Evolutionary conservation across 2,329 filamentous ascomycete genomes (phyloP).

Genomic region (Colletotrichum lini): DNA sequence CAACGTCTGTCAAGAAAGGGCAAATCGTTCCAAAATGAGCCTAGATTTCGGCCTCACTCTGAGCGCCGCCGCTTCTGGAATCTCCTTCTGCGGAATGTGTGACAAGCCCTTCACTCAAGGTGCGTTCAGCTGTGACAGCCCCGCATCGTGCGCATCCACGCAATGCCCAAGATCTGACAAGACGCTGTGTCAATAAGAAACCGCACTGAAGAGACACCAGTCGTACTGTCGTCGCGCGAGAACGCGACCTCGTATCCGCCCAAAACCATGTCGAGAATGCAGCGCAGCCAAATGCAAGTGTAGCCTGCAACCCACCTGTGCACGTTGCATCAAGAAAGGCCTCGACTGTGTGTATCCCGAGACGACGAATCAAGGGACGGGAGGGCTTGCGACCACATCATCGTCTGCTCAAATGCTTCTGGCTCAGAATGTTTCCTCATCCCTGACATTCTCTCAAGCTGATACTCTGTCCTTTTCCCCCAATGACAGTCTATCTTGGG

Average conservation of each 20-base stretch:
- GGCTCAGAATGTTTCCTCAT: background rate
- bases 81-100: conserved; percentile 33
- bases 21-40: background rate
- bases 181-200: background rate
- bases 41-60: background rate
- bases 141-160: background rate
- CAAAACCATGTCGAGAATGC: conserved; percentile 35
- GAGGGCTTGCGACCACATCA: background rate
- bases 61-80: background rate
- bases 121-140: background rate
- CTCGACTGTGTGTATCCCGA: conserved; percentile 26
- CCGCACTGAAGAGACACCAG: conserved; percentile 21
- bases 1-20: background rate
- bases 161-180: background rate
- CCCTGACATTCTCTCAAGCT: background rate
- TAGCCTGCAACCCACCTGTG: conserved; percentile 24
- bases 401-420: background rate
- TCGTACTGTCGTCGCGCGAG: conserved; percentile 28
- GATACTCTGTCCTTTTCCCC: background rate
- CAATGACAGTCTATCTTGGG: background rate
- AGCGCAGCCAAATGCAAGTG: conserved; percentile 38
- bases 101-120: conserved; percentile 34
- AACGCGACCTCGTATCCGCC: conserved; percentile 20
- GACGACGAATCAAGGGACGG: background rate
- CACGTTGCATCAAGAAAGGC: conserved; percentile 33